phyloP scores from a whole-genome alignment of 306 rosid genomes.

The Sicyos edulis region DNA sequence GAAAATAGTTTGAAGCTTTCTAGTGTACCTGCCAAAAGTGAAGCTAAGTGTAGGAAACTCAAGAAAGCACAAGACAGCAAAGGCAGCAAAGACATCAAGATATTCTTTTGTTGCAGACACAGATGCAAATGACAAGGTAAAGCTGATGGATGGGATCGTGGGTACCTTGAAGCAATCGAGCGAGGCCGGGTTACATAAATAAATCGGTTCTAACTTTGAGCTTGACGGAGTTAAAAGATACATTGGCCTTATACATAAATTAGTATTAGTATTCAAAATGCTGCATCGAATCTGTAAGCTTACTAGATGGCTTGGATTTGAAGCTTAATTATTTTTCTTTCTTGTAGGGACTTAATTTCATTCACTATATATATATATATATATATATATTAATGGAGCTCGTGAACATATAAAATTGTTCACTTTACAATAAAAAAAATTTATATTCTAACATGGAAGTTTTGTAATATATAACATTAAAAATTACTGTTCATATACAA shows the following conservation, averaged over 20 bases:
- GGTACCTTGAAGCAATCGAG: conserved; percentile 37
- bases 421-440: too few relatives aligned
- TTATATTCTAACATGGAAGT: too few relatives aligned
- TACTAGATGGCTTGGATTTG: background rate
- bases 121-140: conserved; percentile 26
- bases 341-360: background rate
- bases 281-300: too few relatives aligned
- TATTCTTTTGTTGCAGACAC: conserved; percentile 62
- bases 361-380: too few relatives aligned
- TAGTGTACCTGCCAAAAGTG: conserved; percentile 20
- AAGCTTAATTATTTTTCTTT: too few relatives aligned
- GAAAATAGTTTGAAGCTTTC: conserved; percentile 22
- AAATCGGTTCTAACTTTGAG: background rate
- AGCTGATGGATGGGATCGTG: conserved; percentile 41
- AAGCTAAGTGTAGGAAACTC: conserved; percentile 20
- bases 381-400: background rate
- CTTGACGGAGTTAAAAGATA: background rate
- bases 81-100: too few relatives aligned
- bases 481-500: too few relatives aligned
- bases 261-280: too few relatives aligned
- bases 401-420: too few relatives aligned
- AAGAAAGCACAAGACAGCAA: conserved; percentile 38
- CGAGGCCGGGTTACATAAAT: conserved; percentile 35
- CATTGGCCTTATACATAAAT: too few relatives aligned
- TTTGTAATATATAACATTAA: too few relatives aligned